These are phyloP conservation scores for Lumnitzera littorea DNA, from an alignment of 345 rosid species.

Conservation along the genomic window DNA sequence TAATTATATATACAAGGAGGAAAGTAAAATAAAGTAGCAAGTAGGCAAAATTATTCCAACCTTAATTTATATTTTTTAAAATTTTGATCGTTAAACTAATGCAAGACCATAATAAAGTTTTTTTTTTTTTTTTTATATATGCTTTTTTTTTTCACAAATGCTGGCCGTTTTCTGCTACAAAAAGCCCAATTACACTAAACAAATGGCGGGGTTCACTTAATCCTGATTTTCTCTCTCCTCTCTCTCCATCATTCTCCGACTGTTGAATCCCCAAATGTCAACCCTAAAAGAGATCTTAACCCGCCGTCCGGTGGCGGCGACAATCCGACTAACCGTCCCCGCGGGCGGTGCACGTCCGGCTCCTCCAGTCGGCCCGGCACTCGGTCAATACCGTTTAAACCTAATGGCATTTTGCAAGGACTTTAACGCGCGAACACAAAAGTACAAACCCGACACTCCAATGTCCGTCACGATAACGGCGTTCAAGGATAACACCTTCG, in stretches of 20 bases:
- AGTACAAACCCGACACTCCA: conserved; percentile 86
- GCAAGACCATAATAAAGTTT: too few species aligned
- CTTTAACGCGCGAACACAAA: conserved; percentile 92
- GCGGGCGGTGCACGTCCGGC: conserved; percentile 76
- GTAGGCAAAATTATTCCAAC: too few species aligned
- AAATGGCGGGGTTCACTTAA: too few species aligned
- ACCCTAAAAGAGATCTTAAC: conserved; percentile 47
- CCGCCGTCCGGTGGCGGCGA: conserved; percentile 78
- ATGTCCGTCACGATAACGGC: conserved; percentile 87
- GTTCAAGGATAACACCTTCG: conserved; percentile 89
- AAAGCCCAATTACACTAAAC: too few species aligned
- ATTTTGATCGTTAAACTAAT: too few species aligned
- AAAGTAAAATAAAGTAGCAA: too few species aligned
- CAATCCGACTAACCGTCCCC: conserved; percentile 74
- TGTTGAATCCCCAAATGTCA: conserved; percentile 24
- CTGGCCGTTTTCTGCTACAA: too few species aligned
- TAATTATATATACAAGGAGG: too few species aligned
- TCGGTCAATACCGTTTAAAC: conserved; percentile 88
- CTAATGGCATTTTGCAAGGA: conserved; percentile 97
- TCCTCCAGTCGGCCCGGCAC: conserved; percentile 75
- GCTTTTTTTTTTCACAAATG: too few species aligned
- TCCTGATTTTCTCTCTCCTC: background rate
- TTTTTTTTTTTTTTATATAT: too few species aligned
- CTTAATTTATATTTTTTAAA: too few species aligned
- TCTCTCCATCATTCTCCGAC: background rate